Base-by-base conservation (phyloP, 106 monocot species). In the Allium cepa region DNA sequence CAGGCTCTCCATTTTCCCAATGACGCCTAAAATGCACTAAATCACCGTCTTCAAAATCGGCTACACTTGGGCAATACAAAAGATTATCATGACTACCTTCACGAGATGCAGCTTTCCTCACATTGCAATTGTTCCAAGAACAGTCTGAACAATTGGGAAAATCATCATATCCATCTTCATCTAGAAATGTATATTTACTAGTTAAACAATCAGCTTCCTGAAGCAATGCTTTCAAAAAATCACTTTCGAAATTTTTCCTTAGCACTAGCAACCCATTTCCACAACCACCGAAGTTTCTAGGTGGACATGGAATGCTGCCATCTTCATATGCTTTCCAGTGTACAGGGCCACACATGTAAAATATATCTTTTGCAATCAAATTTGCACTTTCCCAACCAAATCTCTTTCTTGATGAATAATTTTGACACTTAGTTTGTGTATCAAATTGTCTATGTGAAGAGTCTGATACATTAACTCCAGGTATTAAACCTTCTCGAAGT, bases 401-500 rank as follows among this genome's bases (percentile, higher is more conserved):
- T 78, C 53, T 49, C 53, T 69, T 63, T 13, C 47, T 53, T 53
- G 63, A 22, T 12, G n/a, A 16, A 13, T 9, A 15, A 0, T 62
- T 64, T 73, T 1, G 28, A 51, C 10, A 9, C 0, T 47, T 46
- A 7, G 46, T 26, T 47, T 14, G 9, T n/a, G 18, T 26, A 10
- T 61, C 45, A 15, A 47, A 76, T 22, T 62, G 48, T 36, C 51
- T 52, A 45, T 52, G 16, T 53, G 13, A 52, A 62, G 52, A 69
- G 57, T 51, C 47, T 66, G 10, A 53, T 47, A 51, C 70, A 46
- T 53, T 67, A 53, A 74, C 71, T 26, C 83, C 80, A 64, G 83
- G 74, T 36, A 66, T 50, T 15, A 22, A 48, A 53, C 77, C 83
- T 70, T 77, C 71, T 71, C 80, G 82, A 53, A 87, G 72, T 56